These are phyloP conservation scores for Exophiala bonariae DNA, from an alignment of 2,329 filamentous ascomycete genomes.

Conservation along the genomic window DNA sequence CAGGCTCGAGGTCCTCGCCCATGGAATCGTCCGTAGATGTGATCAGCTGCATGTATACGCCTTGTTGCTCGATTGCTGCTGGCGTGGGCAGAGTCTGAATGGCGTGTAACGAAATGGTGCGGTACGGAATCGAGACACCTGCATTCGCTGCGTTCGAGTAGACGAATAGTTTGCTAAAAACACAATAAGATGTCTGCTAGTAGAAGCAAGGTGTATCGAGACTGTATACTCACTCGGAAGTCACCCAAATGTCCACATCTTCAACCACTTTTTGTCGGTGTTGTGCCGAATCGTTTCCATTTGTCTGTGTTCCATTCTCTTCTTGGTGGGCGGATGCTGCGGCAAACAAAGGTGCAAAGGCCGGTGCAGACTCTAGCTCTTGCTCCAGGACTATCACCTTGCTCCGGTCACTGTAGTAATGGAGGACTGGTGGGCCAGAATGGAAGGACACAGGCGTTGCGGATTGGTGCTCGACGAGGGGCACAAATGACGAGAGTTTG, in stretches of 20 bases:
- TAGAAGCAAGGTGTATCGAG: neutral
- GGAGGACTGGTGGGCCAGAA: slow-evolving; percentile 45
- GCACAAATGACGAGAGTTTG: slow-evolving; percentile 40
- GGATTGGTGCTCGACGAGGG: slow-evolving; percentile 47
- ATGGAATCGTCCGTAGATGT: slow-evolving; percentile 30
- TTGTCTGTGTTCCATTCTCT: slow-evolving; percentile 20
- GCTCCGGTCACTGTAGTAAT: slow-evolving; percentile 47
- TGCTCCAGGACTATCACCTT: slow-evolving; percentile 44
- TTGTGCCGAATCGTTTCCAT: slow-evolving; percentile 16
- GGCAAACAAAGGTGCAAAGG: slow-evolving; percentile 29
- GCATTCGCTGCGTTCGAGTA: slow-evolving; percentile 36
- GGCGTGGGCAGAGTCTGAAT: slow-evolving; percentile 45
- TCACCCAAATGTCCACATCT: slow-evolving; percentile 47
- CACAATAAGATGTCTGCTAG: slow-evolving; percentile 15
- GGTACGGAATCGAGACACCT: slow-evolving; percentile 49
- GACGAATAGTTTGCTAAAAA: slow-evolving; percentile 45
- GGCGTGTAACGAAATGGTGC: slow-evolving; percentile 49
- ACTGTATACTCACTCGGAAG: slow-evolving; percentile 42
- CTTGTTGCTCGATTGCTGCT: slow-evolving; percentile 33
- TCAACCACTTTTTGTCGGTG: slow-evolving; percentile 35
- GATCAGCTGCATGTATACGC: slow-evolving; percentile 50
- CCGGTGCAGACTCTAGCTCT: slow-evolving; percentile 38
- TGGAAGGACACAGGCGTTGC: slow-evolving; percentile 50
- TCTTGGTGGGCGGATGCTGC: slow-evolving; percentile 10
- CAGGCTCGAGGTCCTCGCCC: slow-evolving; percentile 41